phyloP scores from a whole-genome alignment of 257 asterid species.

The Marsdenia floribunda region DNA sequence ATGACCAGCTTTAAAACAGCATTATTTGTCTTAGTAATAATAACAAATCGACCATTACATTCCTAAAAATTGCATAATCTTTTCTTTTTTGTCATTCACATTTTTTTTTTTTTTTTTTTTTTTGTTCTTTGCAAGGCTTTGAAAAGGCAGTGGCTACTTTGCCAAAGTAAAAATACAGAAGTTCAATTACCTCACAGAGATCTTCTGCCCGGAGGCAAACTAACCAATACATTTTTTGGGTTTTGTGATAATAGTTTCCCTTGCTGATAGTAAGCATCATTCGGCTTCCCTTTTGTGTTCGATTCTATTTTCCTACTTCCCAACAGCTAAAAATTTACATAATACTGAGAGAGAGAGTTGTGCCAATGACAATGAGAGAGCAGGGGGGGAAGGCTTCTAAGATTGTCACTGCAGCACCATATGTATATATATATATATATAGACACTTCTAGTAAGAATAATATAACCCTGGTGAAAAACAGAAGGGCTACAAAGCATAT shows the following conservation, averaged over 20 bases:
- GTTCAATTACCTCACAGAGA: conserved; percentile 20
- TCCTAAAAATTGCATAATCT: background rate
- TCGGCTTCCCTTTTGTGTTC: conserved; percentile 1
- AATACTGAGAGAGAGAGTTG: conserved; percentile 12
- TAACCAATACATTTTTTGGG: conserved; percentile 1
- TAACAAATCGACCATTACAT: background rate
- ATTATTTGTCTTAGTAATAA: background rate
- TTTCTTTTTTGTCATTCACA: no score
- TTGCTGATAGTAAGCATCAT: conserved; percentile 12
- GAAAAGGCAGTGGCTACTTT: background rate
- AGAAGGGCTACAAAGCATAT: conserved; percentile 25
- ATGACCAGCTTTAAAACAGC: no score
- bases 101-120: background rate
- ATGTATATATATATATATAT: background rate
- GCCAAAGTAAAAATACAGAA: conserved; percentile 10
- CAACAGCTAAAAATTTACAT: conserved; percentile 29
- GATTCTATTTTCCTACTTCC: conserved; percentile 28
- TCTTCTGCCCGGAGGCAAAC: conserved; percentile 23
- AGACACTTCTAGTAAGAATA: conserved; percentile 8
- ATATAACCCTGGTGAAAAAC: conserved; percentile 33
- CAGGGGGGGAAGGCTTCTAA: conserved; percentile 4
- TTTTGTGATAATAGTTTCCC: background rate
- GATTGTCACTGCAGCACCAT: conserved; percentile 16
- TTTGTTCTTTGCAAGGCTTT: conserved; percentile 6
- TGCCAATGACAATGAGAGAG: background rate